Base-by-base conservation (phyloP, 208 protist genomes). In the Crithidia acanthocephali region DNA sequence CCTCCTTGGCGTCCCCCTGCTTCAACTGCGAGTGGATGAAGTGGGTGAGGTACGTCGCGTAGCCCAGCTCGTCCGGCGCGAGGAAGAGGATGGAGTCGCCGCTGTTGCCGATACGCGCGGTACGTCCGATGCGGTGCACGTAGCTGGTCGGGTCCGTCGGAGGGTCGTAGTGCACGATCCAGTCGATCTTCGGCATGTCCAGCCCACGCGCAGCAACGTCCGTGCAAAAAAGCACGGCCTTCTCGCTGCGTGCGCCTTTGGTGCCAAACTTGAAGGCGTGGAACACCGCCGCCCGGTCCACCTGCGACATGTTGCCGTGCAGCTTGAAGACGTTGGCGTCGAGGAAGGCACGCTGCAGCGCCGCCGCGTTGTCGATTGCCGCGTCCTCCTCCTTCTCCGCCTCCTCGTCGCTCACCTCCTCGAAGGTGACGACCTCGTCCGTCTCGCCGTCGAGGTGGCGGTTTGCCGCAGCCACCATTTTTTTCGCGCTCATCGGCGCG, bases 111-210 rank as follows among this genome's bases (percentile, higher is more conserved):
- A 98, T 84, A 71, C 98, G 92, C 22, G 98, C 98, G 20, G 98
- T 99, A 52, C 98, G 83, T 18, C 98, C 98, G 48, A 98, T 93
- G 48, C 98, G 87, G 67, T 99, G 98, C 7, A 99, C 83, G 78
- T 99, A 99, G 69, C 94, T 92, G 13, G 86, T 92, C n/a, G 93
- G 87, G 51, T 98, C 95, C 0, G 84, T 83, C 6, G 98, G 98
- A 13, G 98, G 96, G 79, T 99, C 98, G 79, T 98, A 99, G 74
- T 99, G 98, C 44, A 99, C 79, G 59, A 99, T 99, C 95, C 95
- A 98, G 68, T 98, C 91, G 22, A 99, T 91, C 16, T 60, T 76
- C 10, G 97, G 97, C 72, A 99, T 94, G 83, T 99, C 98, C 8
- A 99, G 81, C 23, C 98, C 98, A 62, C 98, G 94, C 2, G 98